These are phyloP conservation scores for Pyrenophora teres DNA, from an alignment of 2,329 filamentous ascomycete species.

Conservation along the genomic window DNA sequence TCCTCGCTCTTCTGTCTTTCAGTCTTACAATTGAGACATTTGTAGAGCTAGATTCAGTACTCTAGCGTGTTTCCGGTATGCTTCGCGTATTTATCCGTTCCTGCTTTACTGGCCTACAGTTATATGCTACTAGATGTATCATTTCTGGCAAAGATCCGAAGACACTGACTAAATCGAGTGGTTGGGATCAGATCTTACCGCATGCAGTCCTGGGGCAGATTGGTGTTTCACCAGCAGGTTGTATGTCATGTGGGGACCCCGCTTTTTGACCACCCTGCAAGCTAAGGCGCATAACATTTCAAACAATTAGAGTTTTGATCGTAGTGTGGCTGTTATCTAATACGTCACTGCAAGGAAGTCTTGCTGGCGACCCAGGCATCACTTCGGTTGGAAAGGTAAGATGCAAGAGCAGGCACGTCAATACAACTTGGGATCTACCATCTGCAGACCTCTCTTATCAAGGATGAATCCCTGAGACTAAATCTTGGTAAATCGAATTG, in stretches of 20 bases:
- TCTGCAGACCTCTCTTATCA: no score
- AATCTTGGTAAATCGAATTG: no score
- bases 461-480: no score
- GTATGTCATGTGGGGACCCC: conserved; percentile 11
- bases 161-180: background rate
- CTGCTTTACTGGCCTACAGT: background rate
- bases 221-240: background rate
- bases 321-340: background rate
- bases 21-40: conserved; percentile 20
- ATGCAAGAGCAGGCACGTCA: background rate
- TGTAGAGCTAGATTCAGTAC: background rate
- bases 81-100: background rate
- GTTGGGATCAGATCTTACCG: background rate
- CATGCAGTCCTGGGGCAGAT: background rate
- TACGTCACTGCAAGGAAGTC: background rate
- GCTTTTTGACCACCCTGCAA: background rate
- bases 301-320: background rate
- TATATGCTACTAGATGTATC: background rate
- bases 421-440: background rate
- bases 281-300: background rate
- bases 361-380: background rate
- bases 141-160: background rate
- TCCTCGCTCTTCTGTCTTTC: conserved; percentile 28
- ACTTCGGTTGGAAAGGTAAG: background rate
- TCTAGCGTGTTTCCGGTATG: background rate